A percentile compares a stretch with the other conserved stretches of the same genome.
These are phyloP conservation scores for Dictyostelium capitatum DNA, from an alignment of 78 protist genomes.

Conservation along the genomic window DNA sequence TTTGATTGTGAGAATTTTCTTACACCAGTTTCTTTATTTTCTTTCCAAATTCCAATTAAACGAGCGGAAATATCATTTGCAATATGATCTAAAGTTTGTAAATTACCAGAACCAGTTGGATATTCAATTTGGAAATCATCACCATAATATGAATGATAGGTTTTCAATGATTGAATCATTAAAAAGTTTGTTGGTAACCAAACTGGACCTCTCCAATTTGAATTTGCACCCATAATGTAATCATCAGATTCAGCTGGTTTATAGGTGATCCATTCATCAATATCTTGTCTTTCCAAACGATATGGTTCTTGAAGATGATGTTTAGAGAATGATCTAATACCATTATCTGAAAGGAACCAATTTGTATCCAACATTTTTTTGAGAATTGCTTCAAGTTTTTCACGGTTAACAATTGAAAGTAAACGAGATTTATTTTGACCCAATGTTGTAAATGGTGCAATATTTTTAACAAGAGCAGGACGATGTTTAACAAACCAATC, in stretches of 20 bases:
- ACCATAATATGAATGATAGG: conserved; percentile 72
- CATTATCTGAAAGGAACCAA: conserved; percentile 83
- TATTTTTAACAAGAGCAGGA: conserved; percentile 29
- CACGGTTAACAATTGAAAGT: conserved; percentile 63
- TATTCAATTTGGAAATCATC: conserved; percentile 40
- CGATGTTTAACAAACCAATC: conserved; percentile 81
- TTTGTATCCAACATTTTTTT: conserved; percentile 67
- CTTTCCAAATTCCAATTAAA: conserved; percentile 45
- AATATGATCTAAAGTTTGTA: conserved; percentile 8
- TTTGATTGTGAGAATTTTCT: conserved; percentile 47
- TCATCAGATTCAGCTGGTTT: conserved; percentile 78
- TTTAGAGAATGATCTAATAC: conserved; percentile 83
- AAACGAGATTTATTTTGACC: conserved; percentile 38
- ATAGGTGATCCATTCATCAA: conserved; percentile 18
- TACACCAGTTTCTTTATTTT: conserved; percentile 14
- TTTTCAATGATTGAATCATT: conserved; percentile 77
- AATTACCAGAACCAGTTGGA: conserved; percentile 61
- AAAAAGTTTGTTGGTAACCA: conserved; percentile 87
- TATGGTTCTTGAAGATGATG: conserved; percentile 71
- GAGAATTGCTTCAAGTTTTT: conserved; percentile 33
- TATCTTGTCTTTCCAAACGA: not conserved
- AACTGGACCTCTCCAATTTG: conserved; percentile 92
- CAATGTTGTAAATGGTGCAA: conserved; percentile 23
- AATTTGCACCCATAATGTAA: conserved; percentile 88
- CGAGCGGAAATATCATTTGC: conserved; percentile 42